Conservation (phyloP, 208 protist genomes). For the Eutreptiella sp. region DNA sequence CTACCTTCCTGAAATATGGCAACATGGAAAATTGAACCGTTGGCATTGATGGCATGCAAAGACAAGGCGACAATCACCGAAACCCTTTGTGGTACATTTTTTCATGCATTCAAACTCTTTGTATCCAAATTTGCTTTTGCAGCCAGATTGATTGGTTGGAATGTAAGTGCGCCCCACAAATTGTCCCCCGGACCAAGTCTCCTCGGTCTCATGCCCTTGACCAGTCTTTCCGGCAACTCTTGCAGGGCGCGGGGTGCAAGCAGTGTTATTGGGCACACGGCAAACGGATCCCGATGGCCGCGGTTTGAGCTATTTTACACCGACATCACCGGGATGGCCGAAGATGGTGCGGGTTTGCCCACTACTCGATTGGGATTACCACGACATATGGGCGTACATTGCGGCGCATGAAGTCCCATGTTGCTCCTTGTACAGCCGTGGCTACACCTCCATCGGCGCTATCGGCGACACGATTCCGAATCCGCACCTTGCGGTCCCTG, state of each 20-base stretch:
- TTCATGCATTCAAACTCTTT: too few relatives aligned
- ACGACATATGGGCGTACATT: conserved; percentile 69
- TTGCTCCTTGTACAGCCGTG: conserved; percentile 68
- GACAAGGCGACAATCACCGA: too few relatives aligned
- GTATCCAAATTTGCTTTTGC: too few relatives aligned
- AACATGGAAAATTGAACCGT: too few relatives aligned
- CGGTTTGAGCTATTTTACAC: conserved; percentile 52
- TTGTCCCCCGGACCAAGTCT: too few relatives aligned
- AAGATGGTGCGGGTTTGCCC: conserved; percentile 70
- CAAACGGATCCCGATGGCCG: conserved; percentile 55
- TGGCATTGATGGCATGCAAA: too few relatives aligned
- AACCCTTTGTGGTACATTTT: too few relatives aligned
- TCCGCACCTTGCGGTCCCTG: too few relatives aligned
- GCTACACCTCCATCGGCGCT: conserved; percentile 75
- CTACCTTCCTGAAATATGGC: too few relatives aligned
- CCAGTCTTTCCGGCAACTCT: conserved; percentile 48
- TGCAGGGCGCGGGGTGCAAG: conserved; percentile 45
- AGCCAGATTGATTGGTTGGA: too few relatives aligned
- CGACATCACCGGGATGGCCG: conserved; percentile 69
- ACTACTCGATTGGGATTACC: conserved; percentile 67
- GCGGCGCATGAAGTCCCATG: conserved; percentile 50
- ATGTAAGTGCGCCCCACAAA: too few relatives aligned
- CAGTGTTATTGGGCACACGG: conserved; percentile 75
- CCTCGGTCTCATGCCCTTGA: conserved; percentile 39
- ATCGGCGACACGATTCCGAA: conserved; percentile 51